Percentiles rank a stretch among this genome's conserved stretches.
Conservation (phyloP, 2,329 filamentous ascomycete species). For the Diplodia corticola region DNA sequence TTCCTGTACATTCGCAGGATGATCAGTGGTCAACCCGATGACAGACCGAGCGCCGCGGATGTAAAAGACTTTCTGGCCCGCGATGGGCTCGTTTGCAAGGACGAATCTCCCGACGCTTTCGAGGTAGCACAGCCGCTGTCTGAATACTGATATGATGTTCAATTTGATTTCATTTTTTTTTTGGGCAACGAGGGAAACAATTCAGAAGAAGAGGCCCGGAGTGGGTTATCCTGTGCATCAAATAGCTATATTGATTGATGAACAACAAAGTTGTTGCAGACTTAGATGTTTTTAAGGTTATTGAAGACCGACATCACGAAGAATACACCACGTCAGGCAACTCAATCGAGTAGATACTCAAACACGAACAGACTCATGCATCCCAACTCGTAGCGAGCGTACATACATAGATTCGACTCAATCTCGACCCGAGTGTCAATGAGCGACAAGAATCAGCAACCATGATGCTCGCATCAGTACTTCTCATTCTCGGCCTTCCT, state of each 20-base stretch:
- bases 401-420: background rate
- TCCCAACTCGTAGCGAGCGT: background rate
- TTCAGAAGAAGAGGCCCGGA: no score
- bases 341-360: background rate
- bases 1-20: background rate
- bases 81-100: background rate
- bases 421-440: background rate
- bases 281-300: no score
- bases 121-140: background rate
- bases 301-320: no score
- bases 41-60: background rate
- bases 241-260: no score
- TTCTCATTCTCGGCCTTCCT: conserved; percentile 74
- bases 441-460: background rate
- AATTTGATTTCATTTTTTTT: no score
- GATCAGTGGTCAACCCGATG: background rate
- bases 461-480: background rate
- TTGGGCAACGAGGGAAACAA: no score
- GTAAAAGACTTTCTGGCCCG: background rate
- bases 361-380: background rate
- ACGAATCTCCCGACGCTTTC: background rate
- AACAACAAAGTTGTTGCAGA: no score
- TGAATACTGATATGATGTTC: background rate
- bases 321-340: background rate
- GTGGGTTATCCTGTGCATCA: no score